Evolutionary conservation across 306 rosid species (phyloP).

Genomic region (Pachyrhizus erosus): DNA sequence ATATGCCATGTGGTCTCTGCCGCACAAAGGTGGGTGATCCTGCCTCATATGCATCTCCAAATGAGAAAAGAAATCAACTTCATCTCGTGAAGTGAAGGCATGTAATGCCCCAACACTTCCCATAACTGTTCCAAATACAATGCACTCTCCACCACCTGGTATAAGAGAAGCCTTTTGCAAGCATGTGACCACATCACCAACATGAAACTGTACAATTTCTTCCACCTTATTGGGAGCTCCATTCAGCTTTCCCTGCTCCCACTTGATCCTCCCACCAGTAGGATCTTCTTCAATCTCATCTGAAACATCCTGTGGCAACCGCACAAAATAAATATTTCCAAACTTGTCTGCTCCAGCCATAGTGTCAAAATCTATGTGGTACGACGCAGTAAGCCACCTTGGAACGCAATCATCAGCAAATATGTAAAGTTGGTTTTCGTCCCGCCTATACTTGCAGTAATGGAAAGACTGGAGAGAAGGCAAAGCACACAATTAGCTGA

Average conservation of each 20-base stretch:
- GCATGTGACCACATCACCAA: slow-evolving; percentile 81
- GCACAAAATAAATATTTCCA: slow-evolving; percentile 89
- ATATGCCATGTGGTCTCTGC: slow-evolving; percentile 98
- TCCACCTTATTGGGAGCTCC: slow-evolving; percentile 98
- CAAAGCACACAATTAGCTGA: slow-evolving; percentile 37
- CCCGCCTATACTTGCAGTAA: slow-evolving; percentile 96
- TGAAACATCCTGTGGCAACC: slow-evolving; percentile 89
- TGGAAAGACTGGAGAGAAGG: slow-evolving; percentile 87
- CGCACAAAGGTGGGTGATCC: slow-evolving; percentile 95
- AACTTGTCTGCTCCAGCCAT: slow-evolving; percentile 99
- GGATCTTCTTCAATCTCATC: slow-evolving; percentile 99
- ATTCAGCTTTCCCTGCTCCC: slow-evolving; percentile 97
- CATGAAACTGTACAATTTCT: slow-evolving; percentile 92
- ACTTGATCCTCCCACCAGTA: slow-evolving; percentile 95
- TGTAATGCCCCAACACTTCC: slow-evolving; percentile 96
- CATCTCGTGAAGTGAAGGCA: slow-evolving; percentile 96
- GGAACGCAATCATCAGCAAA: slow-evolving; percentile 97
- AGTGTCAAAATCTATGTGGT: slow-evolving; percentile 95
- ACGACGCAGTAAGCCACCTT: slow-evolving; percentile 95
- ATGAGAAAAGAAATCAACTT: slow-evolving; percentile 96
- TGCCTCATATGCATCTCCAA: slow-evolving; percentile 99
- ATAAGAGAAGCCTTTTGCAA: slow-evolving; percentile 97
- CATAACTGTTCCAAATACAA: slow-evolving; percentile 92
- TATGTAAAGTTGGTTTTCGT: slow-evolving; percentile 93
- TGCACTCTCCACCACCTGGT: slow-evolving; percentile 96